A percentile compares a stretch with the other conserved stretches of the same genome.
phyloP scores from a whole-genome alignment of 164 flowering plant genomes.

The grape (Vitis vinifera) region ASM3070453v1 NC_081822.1:6503501-6504000 shows the following conservation, averaged over 20 bases:
- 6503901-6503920: conserved; percentile 30
- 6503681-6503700: not conserved
- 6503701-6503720: conserved; percentile 1
- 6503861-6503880: conserved; percentile 14
- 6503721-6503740: not conserved
- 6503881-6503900: conserved; percentile 34
- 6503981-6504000: not conserved
- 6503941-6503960: conserved; percentile 16
- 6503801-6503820: no score
- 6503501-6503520: no score
- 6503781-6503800: no score
- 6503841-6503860: not conserved
- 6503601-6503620: no score
- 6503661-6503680: no score
- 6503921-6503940: conserved; percentile 44
- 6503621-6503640: no score
- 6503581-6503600: no score
- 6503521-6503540: no score
- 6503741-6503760: not conserved
- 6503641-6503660: no score
- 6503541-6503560: no score
- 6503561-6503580: no score
- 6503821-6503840: not conserved
- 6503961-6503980: not conserved
- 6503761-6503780: no score